phyloP scores from a whole-genome alignment of 2,329 filamentous ascomycete genomes.

The Hypoxylon sp. region DNA sequence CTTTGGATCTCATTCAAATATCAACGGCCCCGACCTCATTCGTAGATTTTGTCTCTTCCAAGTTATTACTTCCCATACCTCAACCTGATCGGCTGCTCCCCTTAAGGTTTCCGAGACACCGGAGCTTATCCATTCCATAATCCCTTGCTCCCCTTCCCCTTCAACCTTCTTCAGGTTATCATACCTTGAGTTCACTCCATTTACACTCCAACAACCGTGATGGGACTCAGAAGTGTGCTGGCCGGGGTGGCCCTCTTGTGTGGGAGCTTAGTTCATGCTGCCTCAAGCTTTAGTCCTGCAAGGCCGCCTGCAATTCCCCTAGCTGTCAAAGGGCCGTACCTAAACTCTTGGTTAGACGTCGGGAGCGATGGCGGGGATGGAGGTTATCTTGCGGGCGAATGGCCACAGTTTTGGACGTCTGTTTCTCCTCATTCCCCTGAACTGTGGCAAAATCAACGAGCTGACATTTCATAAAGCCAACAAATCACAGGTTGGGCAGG shows the following conservation, averaged over 20 bases:
- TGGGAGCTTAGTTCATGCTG: constrained; percentile 47
- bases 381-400: constrained; percentile 76
- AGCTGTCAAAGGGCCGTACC: constrained; percentile 80
- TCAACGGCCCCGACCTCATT: constrained; percentile 39
- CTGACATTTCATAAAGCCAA: constrained; percentile 57
- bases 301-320: constrained; percentile 77
- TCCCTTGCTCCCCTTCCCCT: constrained; percentile 24
- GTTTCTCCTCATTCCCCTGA: constrained; percentile 5
- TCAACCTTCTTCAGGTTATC: constrained; percentile 30
- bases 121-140: constrained; percentile 37
- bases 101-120: constrained; percentile 36
- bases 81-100: constrained; percentile 10
- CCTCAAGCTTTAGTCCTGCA: constrained; percentile 72
- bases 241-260: constrained; percentile 50
- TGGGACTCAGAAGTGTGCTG: constrained; percentile 48
- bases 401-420: constrained; percentile 60
- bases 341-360: constrained; percentile 77
- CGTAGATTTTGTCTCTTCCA: constrained; percentile 37
- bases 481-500: constrained; percentile 75
- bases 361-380: constrained; percentile 73
- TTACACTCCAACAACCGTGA: constrained; percentile 40
- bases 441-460: not conserved
- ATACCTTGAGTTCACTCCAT: constrained; percentile 27
- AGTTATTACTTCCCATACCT: constrained; percentile 32
- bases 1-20: constrained; percentile 41